These are phyloP conservation scores for Eimeria tenella DNA, from an alignment of 169 alveolate genomes.

Conservation along the genomic window DNA sequence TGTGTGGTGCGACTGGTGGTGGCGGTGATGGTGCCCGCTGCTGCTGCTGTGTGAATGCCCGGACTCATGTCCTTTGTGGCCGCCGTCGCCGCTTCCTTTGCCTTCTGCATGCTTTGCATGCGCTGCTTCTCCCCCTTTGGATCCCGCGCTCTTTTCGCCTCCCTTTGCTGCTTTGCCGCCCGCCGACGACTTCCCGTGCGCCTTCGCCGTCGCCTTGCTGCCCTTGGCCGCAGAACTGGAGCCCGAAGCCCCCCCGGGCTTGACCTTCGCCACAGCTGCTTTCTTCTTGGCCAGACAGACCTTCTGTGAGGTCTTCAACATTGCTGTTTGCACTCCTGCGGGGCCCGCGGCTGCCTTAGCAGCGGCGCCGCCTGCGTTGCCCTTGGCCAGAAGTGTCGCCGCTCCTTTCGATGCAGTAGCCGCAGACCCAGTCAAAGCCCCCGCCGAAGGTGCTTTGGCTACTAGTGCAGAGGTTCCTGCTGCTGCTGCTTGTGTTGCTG, in stretches of 20 bases:
- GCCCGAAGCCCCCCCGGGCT: background rate
- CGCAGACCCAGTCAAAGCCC: background rate
- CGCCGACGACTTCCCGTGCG: background rate
- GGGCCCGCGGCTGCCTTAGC: background rate
- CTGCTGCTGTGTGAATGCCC: no score
- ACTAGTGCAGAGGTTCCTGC: background rate
- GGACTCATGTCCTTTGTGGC: no score
- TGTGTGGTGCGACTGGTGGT: no score
- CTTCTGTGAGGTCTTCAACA: background rate
- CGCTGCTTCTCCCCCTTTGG: background rate
- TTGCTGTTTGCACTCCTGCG: background rate
- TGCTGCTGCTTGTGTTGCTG: background rate
- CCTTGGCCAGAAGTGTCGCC: background rate
- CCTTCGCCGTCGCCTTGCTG: background rate
- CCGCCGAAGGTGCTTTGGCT: background rate
- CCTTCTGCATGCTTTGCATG: background rate
- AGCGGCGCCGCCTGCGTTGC: background rate
- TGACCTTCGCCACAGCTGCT: background rate
- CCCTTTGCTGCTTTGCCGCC: background rate
- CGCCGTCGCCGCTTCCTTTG: background rate
- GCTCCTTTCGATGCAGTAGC: background rate
- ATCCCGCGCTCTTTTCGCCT: background rate
- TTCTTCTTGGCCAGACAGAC: background rate
- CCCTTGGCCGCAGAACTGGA: background rate
- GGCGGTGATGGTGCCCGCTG: no score